Evolutionary conservation across 202 grass and related monocot genomes (phyloP).

Genomic region (Panicum hallii): DNA sequence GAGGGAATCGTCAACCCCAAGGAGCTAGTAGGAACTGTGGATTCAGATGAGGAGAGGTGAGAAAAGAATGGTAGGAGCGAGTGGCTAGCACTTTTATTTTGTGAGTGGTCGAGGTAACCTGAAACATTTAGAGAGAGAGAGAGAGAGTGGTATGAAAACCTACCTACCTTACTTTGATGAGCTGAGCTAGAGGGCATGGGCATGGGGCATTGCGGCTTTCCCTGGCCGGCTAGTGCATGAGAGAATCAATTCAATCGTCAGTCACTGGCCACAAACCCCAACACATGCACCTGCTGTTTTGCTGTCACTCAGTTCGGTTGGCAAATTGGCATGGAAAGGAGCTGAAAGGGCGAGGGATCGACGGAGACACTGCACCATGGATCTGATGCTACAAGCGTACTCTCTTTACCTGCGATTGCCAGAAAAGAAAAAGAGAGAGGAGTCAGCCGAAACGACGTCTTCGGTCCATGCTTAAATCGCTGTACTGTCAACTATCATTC

Average conservation of each 20-base stretch:
- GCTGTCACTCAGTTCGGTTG: neutral
- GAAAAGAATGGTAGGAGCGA: constrained; percentile 32
- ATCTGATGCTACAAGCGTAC: constrained; percentile 48
- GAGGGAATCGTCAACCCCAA: constrained; percentile 10
- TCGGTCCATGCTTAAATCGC: constrained; percentile 33
- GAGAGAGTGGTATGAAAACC: too few relatives aligned
- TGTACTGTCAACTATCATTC: neutral
- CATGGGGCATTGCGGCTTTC: constrained; percentile 13
- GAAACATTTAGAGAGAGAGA: neutral
- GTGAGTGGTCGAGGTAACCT: constrained; percentile 13
- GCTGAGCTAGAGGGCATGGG: too few relatives aligned
- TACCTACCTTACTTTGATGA: too few relatives aligned
- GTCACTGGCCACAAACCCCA: neutral
- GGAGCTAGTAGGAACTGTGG: neutral
- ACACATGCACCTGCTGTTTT: neutral
- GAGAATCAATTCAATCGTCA: constrained; percentile 43
- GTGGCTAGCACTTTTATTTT: constrained; percentile 19
- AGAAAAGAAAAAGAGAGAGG: neutral
- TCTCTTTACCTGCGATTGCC: constrained; percentile 20
- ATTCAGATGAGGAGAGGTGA: constrained; percentile 43
- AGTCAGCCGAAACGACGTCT: constrained; percentile 43
- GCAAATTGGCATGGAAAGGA: constrained; percentile 28
- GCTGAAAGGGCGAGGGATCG: neutral
- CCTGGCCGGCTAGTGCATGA: constrained; percentile 38
- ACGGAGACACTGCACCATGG: constrained; percentile 30